phyloP scores from a whole-genome alignment of 1,284 basidiomycete genomes.

The Leccinum cinnamomeum region DNA sequence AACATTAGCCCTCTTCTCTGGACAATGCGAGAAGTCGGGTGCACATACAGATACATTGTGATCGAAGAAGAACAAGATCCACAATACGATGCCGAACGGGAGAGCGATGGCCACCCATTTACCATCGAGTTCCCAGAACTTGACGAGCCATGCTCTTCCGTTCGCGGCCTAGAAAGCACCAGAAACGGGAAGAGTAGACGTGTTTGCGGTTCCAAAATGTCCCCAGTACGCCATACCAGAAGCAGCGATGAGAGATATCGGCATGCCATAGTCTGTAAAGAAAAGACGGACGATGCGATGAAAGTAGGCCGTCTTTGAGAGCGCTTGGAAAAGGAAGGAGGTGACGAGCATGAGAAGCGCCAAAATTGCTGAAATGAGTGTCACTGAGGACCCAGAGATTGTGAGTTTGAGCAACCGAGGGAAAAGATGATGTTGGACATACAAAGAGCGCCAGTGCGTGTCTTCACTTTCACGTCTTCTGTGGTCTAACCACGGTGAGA shows the following conservation, averaged over 20 bases:
- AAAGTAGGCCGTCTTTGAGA: constrained; percentile 65
- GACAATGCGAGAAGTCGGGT: not conserved
- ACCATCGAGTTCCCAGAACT: constrained; percentile 87
- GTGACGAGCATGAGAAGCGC: constrained; percentile 75
- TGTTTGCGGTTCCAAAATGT: constrained; percentile 62
- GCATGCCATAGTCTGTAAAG: constrained; percentile 61
- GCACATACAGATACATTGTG: constrained; percentile 80
- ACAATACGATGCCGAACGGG: constrained; percentile 70
- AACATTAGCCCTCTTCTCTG: not conserved
- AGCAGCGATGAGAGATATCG: constrained; percentile 72
- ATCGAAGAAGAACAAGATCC: constrained; percentile 77
- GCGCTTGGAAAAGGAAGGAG: constrained; percentile 70
- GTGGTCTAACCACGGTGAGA: constrained; percentile 65
- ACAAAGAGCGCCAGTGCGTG: constrained; percentile 89
- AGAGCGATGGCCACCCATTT: constrained; percentile 89
- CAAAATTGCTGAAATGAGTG: constrained; percentile 84
- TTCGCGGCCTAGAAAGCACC: constrained; percentile 74
- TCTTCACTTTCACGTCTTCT: constrained; percentile 98
- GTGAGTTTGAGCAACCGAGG: constrained; percentile 1
- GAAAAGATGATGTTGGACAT: constrained; percentile 35
- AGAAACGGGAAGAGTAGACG: constrained; percentile 67
- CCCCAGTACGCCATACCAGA: constrained; percentile 87
- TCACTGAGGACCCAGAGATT: constrained; percentile 59
- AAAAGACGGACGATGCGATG: constrained; percentile 75
- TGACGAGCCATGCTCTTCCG: constrained; percentile 82